Base-by-base conservation (phyloP, 805 yeast genomes). In the Candida awuae region DNA sequence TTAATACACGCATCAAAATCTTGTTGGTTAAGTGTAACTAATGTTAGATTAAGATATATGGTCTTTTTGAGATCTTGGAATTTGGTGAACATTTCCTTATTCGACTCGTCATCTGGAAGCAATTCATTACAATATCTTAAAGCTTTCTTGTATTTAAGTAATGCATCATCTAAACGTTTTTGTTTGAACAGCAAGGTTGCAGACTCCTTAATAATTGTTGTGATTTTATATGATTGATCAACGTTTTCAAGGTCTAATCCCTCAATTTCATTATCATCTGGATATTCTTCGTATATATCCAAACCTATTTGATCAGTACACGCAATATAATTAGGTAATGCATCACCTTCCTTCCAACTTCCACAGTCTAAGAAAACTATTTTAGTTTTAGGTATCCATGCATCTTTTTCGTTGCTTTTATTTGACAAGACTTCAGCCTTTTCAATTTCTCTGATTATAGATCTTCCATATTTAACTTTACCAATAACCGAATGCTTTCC, bases 401-500 rank as follows among this genome's bases (percentile, higher is more conserved):
- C 47, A 18, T 38, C 10, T 3, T 34, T 7, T 3, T 47, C 53
- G 2, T 28, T 28, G 14, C 35, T 39, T 37, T 50, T 56, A 38
- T 70, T 67, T 17, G 70, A 62, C 25, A 69, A 65, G 1, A 70
- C 66, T 6, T 59, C 48, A 2, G 69, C 66, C 33, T 67, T 63
- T 55, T 83, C 94, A 16, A 81, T 61, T 20, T 76, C 77, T 50
- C 88, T 66, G 0, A 83, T 68, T 1, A 82, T 80, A 3, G 80
- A 77, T 54, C 79, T 81, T 14, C 85, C 94, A 49, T 66, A 67
- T 7, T 65, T 50, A 9, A 86, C 87, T 41, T 62, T 64, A 2
- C 95, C 96, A 59, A 87, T 81, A 2, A 84, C 77, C 0, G 88
- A 67, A 53, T 84, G 88, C 49, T 80, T 81, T 1, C 85, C 84